Percentiles rank a stretch among this genome's conserved stretches.
Evolutionary conservation across 371 early-diverging fungal species (phyloP).

Genomic region (Haplosporangium sp.): DNA sequence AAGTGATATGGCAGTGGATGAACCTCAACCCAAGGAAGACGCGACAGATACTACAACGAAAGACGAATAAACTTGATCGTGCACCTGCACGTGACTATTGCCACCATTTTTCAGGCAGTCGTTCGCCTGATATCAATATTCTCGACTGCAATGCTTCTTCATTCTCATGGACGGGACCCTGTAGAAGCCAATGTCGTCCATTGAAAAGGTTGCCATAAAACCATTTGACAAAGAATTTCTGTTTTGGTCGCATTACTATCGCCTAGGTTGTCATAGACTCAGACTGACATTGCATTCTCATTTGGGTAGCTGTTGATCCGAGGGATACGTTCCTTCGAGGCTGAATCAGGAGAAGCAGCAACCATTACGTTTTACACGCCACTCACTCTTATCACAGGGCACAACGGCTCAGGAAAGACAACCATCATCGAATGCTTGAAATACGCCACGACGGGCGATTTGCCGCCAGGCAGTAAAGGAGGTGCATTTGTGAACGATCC

Average conservation of each 20-base stretch:
- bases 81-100: slow-evolving; percentile 18
- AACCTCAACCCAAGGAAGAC: too few species aligned
- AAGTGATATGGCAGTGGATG: too few species aligned
- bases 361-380: slow-evolving; percentile 94
- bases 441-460: slow-evolving; percentile 96
- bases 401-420: slow-evolving; percentile 99
- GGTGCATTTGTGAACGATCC: slow-evolving; percentile 98
- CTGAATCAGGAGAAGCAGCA: slow-evolving; percentile 71
- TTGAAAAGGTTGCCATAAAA: slow-evolving; percentile 72
- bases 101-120: slow-evolving; percentile 29
- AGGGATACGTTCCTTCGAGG: slow-evolving; percentile 97
- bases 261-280: too few species aligned
- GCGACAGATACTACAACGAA: background rate
- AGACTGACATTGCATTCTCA: background rate
- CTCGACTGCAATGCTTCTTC: background rate
- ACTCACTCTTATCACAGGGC: slow-evolving; percentile 98
- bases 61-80: background rate
- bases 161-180: too few species aligned
- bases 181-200: slow-evolving; percentile 66
- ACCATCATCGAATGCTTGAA: slow-evolving; percentile 99
- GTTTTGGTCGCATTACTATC: background rate
- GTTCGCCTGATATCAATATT: background rate
- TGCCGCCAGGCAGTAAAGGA: slow-evolving; percentile 94
- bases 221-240: background rate
- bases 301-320: slow-evolving; percentile 65